Conservation (phyloP, 257 asterid species). For the Nicotiana paniculata region DNA sequence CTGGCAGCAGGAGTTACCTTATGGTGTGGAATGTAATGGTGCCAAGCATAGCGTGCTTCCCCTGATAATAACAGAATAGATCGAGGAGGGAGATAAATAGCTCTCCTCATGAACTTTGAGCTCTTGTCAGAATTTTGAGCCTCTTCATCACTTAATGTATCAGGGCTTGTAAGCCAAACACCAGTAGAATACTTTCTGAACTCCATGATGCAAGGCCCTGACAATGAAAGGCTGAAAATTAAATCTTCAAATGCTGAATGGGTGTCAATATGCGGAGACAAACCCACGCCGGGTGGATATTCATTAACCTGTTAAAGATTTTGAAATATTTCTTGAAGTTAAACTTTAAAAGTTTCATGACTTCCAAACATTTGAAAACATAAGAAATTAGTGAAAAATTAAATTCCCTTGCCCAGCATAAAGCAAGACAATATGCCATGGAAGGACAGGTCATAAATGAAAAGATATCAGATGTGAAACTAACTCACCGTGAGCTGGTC, state of each 20-base stretch:
- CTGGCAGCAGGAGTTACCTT: slow-evolving; percentile 41
- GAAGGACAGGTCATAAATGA: not conserved
- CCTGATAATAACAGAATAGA: slow-evolving; percentile 75
- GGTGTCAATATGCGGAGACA: slow-evolving; percentile 95
- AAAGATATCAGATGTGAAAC: not conserved
- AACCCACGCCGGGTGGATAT: slow-evolving; percentile 88
- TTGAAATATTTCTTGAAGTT: not conserved
- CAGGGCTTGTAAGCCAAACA: slow-evolving; percentile 41
- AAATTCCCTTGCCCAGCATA: slow-evolving; percentile 3
- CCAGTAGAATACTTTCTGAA: slow-evolving; percentile 69
- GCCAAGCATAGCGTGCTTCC: slow-evolving; percentile 98
- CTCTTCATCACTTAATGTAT: slow-evolving; percentile 33
- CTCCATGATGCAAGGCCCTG: slow-evolving; percentile 97
- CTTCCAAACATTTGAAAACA: not conserved
- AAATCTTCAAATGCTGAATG: slow-evolving; percentile 91
- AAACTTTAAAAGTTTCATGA: not conserved
- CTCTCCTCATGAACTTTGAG: slow-evolving; percentile 44
- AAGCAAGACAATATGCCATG: not conserved
- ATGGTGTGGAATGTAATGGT: slow-evolving; percentile 97
- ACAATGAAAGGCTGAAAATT: slow-evolving; percentile 90
- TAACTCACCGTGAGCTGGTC: slow-evolving; percentile 83
- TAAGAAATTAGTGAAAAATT: not conserved
- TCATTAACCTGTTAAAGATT: slow-evolving; percentile 73
- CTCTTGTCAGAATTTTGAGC: slow-evolving; percentile 26
- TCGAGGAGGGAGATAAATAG: slow-evolving; percentile 89